Evolutionary conservation across 228 moss, liverwort and hornwort species (phyloP).

Genomic region (Sphagnum fallax): DNA sequence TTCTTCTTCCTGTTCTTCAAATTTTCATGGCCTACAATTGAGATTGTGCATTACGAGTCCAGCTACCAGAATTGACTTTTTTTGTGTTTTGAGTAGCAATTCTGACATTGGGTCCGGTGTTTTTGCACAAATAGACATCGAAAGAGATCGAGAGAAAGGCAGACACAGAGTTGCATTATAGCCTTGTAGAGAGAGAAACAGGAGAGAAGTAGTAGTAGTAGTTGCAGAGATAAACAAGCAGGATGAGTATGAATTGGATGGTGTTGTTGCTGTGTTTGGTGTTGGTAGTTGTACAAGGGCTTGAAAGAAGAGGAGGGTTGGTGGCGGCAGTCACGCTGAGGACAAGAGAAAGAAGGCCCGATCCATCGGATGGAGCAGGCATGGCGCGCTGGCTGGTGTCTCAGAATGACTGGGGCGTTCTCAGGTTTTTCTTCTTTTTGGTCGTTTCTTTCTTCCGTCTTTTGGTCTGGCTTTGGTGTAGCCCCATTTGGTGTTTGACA

Average conservation of each 20-base stretch:
- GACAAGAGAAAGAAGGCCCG: constrained; percentile 18
- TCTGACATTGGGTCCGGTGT: no score
- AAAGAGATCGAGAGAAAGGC: no score
- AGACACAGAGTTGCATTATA: no score
- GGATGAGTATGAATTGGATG: not conserved
- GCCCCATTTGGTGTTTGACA: not conserved
- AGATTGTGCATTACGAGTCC: no score
- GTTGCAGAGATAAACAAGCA: not conserved
- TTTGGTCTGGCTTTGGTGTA: not conserved
- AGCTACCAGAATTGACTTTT: no score
- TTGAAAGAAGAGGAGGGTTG: not conserved
- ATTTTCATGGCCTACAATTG: no score
- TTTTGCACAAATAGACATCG: no score
- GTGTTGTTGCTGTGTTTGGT: not conserved
- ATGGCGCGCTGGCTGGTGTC: constrained; percentile 86
- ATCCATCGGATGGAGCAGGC: constrained; percentile 53
- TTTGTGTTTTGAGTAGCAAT: no score
- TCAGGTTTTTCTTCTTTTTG: constrained; percentile 32
- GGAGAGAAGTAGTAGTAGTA: not conserved
- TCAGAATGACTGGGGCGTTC: constrained; percentile 73
- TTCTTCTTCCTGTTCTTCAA: no score
- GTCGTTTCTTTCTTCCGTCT: not conserved
- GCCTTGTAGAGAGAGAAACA: not conserved
- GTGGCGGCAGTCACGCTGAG: not conserved
- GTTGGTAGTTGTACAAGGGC: not conserved